Percentiles rank a stretch among this genome's conserved stretches.
Conservation (phyloP, 345 rosid genomes). For the Jatropha curcas region DNA sequence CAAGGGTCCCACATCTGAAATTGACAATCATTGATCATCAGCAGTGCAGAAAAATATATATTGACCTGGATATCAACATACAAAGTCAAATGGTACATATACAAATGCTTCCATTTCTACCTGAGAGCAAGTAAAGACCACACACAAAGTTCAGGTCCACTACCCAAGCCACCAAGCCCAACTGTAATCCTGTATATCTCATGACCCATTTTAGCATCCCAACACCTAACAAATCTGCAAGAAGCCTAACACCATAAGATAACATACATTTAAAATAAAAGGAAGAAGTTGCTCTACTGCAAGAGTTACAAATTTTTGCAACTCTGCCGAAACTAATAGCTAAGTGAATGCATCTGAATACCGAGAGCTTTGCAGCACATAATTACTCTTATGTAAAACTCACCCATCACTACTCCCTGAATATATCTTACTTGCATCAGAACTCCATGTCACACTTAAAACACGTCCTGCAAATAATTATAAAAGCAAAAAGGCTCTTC, state of each 20-base stretch:
- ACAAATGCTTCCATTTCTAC: conserved; percentile 32
- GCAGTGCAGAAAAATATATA: conserved; percentile 7
- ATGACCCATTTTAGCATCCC: conserved; percentile 65
- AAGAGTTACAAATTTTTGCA: neutral
- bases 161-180: conserved; percentile 75
- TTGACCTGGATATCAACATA: neutral
- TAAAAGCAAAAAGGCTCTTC: conserved; percentile 11
- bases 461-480: conserved; percentile 58
- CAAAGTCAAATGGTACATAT: neutral
- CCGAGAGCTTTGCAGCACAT: neutral
- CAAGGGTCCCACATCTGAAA: conserved; percentile 71
- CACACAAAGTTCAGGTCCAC: conserved; percentile 66
- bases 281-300: neutral
- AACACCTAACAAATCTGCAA: conserved; percentile 85
- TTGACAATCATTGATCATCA: conserved; percentile 23
- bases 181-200: conserved; percentile 85
- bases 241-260: conserved; percentile 16
- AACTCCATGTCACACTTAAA: conserved; percentile 76
- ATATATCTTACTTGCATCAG: conserved; percentile 58
- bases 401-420: conserved; percentile 96
- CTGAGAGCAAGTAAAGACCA: conserved; percentile 90
- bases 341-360: neutral
- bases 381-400: conserved; percentile 25
- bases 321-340: neutral
- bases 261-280: neutral